phyloP scores from a whole-genome alignment of 768 basidiomycete species.

The Kwoniella bestiolae region DNA sequence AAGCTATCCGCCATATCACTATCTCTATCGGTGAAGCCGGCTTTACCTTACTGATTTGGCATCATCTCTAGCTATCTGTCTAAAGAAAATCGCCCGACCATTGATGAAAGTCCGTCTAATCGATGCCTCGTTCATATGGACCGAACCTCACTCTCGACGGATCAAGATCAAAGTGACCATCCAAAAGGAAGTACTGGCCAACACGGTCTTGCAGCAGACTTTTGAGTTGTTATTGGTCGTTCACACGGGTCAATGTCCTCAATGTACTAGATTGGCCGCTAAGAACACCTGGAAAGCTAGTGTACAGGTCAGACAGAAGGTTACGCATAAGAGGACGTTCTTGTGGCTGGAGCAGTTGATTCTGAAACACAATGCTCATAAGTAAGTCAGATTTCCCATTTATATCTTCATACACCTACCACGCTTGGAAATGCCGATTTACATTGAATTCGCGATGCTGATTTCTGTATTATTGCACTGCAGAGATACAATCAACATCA shows the following conservation, averaged over 20 bases:
- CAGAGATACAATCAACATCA: constrained; percentile 82
- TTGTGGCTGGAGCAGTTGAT: constrained; percentile 96
- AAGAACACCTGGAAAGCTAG: constrained; percentile 99
- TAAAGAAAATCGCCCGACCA: constrained; percentile 72
- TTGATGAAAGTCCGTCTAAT: constrained; percentile 91
- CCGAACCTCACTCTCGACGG: constrained; percentile 95
- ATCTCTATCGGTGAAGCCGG: not conserved
- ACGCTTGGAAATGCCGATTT: too few relatives aligned
- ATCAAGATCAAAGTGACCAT: constrained; percentile 91
- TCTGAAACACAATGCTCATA: constrained; percentile 93
- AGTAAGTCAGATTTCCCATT: constrained; percentile 57
- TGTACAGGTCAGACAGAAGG: constrained; percentile 99
- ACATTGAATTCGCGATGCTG: not conserved
- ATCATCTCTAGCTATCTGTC: constrained; percentile 70
- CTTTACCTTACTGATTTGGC: not conserved
- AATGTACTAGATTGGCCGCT: constrained; percentile 89
- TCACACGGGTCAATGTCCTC: constrained; percentile 86
- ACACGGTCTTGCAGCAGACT: constrained; percentile 94
- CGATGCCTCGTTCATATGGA: constrained; percentile 99
- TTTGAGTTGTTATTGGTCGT: constrained; percentile 97
- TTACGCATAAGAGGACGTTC: constrained; percentile 96
- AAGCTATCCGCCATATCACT: constrained; percentile 13
- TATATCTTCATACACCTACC: too few relatives aligned
- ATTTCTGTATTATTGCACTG: constrained; percentile 9
- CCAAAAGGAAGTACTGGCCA: constrained; percentile 96